phyloP scores from a whole-genome alignment of 2,329 filamentous ascomycete species.

The Drechslera avenae region DNA sequence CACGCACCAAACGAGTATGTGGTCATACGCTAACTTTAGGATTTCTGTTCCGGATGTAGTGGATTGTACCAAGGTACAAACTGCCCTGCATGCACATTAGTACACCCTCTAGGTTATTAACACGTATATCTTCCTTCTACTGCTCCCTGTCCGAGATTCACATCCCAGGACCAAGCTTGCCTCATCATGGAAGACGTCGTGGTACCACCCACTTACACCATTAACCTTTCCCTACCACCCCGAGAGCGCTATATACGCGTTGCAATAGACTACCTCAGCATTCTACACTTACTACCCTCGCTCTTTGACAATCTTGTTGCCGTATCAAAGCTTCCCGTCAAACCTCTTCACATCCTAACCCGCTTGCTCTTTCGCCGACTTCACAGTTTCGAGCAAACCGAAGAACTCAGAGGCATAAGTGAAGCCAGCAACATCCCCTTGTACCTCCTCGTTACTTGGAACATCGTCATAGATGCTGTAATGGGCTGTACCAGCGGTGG shows the following conservation, averaged over 20 bases:
- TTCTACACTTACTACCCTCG: slow-evolving; percentile 51
- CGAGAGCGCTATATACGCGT: slow-evolving; percentile 58
- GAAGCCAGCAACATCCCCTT: slow-evolving; percentile 58
- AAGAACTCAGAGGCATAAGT: slow-evolving; percentile 65
- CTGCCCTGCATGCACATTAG: too few relatives aligned
- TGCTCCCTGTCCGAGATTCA: too few relatives aligned
- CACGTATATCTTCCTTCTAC: too few relatives aligned
- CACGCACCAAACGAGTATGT: too few relatives aligned
- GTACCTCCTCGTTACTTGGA: slow-evolving; percentile 66
- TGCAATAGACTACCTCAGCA: slow-evolving; percentile 52
- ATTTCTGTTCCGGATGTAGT: too few relatives aligned
- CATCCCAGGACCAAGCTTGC: too few relatives aligned
- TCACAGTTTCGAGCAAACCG: slow-evolving; percentile 61
- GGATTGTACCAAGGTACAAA: too few relatives aligned
- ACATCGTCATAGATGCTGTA: slow-evolving; percentile 66
- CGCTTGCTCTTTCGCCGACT: slow-evolving; percentile 58
- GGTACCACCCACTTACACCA: slow-evolving; percentile 50
- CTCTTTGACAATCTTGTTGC: slow-evolving; percentile 60
- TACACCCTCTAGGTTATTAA: too few relatives aligned
- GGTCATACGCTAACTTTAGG: too few relatives aligned
- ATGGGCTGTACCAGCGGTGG: slow-evolving; percentile 69
- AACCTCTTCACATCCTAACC: slow-evolving; percentile 44
- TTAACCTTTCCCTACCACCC: slow-evolving; percentile 62
- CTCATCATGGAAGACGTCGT: too few relatives aligned
- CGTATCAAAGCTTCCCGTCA: slow-evolving; percentile 14